Evolutionary conservation across 352 stramenopile genomes (phyloP).

Genomic region (Phytophthora palmivora): DNA sequence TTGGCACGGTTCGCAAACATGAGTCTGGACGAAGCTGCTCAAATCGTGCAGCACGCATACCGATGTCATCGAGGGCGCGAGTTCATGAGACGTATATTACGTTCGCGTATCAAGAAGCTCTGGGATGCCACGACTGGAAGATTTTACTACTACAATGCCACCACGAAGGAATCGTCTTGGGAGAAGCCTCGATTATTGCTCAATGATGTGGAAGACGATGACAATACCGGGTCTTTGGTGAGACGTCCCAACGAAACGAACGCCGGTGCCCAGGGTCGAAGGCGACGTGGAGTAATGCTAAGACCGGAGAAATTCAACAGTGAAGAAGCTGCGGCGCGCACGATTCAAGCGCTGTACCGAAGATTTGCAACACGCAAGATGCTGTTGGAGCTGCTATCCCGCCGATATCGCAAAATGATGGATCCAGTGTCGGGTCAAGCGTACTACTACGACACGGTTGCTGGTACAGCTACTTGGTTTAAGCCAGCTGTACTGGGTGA

Average conservation of each 20-base stretch:
- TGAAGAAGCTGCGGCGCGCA: slow-evolving; percentile 51
- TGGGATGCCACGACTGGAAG: slow-evolving; percentile 56
- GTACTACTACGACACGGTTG: slow-evolving; percentile 78
- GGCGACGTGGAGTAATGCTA: slow-evolving; percentile 13
- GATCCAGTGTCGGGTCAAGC: slow-evolving; percentile 44
- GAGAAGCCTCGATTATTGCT: slow-evolving; percentile 62
- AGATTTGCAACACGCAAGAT: slow-evolving; percentile 52
- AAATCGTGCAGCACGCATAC: slow-evolving; percentile 61
- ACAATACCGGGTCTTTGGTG: slow-evolving; percentile 15
- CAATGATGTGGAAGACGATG: slow-evolving; percentile 29
- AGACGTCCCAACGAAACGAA: not conserved
- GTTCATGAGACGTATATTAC: slow-evolving; percentile 47
- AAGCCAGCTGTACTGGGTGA: slow-evolving; percentile 62
- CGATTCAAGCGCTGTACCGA: slow-evolving; percentile 71
- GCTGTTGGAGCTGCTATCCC: slow-evolving; percentile 49
- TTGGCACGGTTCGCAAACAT: slow-evolving; percentile 55
- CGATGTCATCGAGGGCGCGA: slow-evolving; percentile 49
- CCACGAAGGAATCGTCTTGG: slow-evolving; percentile 76
- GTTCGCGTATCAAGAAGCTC: slow-evolving; percentile 64
- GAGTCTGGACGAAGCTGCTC: slow-evolving; percentile 58
- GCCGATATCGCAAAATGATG: slow-evolving; percentile 67
- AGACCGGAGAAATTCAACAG: slow-evolving; percentile 45
- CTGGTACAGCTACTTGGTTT: slow-evolving; percentile 59
- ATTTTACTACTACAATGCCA: slow-evolving; percentile 79
- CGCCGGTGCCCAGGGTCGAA: not conserved